Conservation (phyloP, 192 early-diverging fungal species). For the Spizellomyces sp. region DNA sequence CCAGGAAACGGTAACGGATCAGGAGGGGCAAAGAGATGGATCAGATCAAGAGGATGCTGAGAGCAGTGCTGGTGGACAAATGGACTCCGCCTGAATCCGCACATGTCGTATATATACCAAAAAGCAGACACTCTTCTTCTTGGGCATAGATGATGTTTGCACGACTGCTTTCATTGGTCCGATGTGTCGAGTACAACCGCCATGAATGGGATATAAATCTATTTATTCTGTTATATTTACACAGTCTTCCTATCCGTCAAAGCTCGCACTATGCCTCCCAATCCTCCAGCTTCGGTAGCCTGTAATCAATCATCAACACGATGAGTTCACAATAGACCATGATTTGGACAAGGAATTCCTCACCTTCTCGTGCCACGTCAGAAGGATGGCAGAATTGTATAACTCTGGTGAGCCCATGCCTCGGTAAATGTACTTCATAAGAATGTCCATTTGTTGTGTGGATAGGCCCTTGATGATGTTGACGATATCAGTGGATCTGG, state of each 20-base stretch:
- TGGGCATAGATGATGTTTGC: too few relatives aligned
- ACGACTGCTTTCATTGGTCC: too few relatives aligned
- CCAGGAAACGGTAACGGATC: too few relatives aligned
- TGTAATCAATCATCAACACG: constrained; percentile 32
- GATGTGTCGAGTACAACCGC: too few relatives aligned
- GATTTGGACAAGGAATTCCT: not conserved
- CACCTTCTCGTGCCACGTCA: constrained; percentile 96
- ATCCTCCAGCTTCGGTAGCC: constrained; percentile 83
- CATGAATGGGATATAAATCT: too few relatives aligned
- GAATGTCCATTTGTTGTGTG: constrained; percentile 68
- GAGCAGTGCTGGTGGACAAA: too few relatives aligned
- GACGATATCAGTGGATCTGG: constrained; percentile 70
- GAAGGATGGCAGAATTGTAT: constrained; percentile 79
- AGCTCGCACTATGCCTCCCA: constrained; percentile 90
- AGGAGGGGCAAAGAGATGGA: too few relatives aligned
- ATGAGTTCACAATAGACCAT: constrained; percentile 9
- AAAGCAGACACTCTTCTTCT: too few relatives aligned
- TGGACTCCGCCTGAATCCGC: too few relatives aligned
- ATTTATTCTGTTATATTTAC: constrained; percentile 15
- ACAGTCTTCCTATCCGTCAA: constrained; percentile 84
- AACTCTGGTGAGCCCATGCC: constrained; percentile 83
- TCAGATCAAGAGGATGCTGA: too few relatives aligned
- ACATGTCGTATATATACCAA: too few relatives aligned
- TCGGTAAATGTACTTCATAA: constrained; percentile 93
- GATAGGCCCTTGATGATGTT: constrained; percentile 61